Evolutionary conservation across 2,329 filamentous ascomycete genomes (phyloP), one percentile per base, ranked within the genome.

Genomic region (Mariannaea sp.): DNA sequence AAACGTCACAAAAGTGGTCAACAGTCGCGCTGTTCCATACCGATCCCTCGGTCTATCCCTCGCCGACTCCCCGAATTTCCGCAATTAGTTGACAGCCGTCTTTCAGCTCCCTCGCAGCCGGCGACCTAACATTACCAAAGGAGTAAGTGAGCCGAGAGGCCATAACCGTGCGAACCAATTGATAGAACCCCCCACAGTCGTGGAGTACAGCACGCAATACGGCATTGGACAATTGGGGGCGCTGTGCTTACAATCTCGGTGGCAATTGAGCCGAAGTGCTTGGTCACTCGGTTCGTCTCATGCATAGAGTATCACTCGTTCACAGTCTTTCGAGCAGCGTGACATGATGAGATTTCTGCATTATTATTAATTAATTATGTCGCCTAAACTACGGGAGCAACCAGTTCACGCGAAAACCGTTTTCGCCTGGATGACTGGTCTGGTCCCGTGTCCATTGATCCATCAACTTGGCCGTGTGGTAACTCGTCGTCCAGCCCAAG

Each of bases 401-500:
- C 50, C 44, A 48, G 10, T 39, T 33, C 13, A 30, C 19, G 3
- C 39, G 5, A 4, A 7, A 24, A 22, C 32, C 29, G 13, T n/a
- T 43, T 26, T 39, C 51, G 10, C 30, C 20, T 4, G 14, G 7
- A 8, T 19, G 17, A 2, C 40, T 26, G 27, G 32, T 32, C 39
- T 13, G 10, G 13, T 17, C 49, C 39, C 10, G 29, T 9, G 52
- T 53, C 62, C 62, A 64, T 8, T 63, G 61, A 30, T 61, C 49
- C 7, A 58, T 24, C 5, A 65, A 36, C 10, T 56, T 65, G 1
- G 56, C 56, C 2, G 30, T 41, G 22, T 65, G 62, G 40, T 54
- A 64, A 2, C 53, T 53, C 0, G 84, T 86, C 3, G 82, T 81
- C 78, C 83, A 86, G 2, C 84, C 84, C 33, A 83, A 76, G 61